Base-by-base conservation (phyloP, 345 rosid genomes). In the Moringa oleifera region DNA sequence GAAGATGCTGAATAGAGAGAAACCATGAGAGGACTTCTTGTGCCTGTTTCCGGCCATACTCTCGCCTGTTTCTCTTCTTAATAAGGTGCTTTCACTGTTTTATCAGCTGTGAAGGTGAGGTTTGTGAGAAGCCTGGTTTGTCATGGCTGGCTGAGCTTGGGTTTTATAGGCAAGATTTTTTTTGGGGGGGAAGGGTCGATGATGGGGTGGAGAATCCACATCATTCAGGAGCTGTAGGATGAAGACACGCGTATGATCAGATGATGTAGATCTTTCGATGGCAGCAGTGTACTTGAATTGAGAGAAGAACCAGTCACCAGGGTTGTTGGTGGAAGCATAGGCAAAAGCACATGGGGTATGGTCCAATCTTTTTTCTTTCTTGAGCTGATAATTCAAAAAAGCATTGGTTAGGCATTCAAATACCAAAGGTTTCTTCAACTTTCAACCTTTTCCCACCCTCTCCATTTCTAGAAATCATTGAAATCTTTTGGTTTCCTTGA, bases 371-470 rank as follows among this genome's bases (percentile, higher is more conserved):
- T 52, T n/a, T 18, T 12, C n/a, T 49, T 17, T 52, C n/a, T 52
- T 52, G 2, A 52, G 9, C 9, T 52, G 9, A 8, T 52, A 12
- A 7, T n/a, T 58, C 46, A 59, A 68, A 59, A 73, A 73, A 59
- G 73, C 63, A 73, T 64, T 64, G 77, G 77, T 73, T 68, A 73
- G 77, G 77, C 70, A 68, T 59, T 36, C 58, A 73, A 63, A 55
- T 73, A 67, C 73, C 63, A 23, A 62, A 41, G 61, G 53, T 50
- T 66, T 61, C 62, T 36, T 49, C 64, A 50, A 57, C 25, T 68
- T 64, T 37, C 37, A 4, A 33, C 33, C 56, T 59, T 73, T 72
- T 51, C 61, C 45, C 53, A 59, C 56, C 55, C 73, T 36, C 25
- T 53, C 59, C 16, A 33, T 68, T 63, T 63, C 20, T 4, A 2